phyloP scores from a whole-genome alignment of 805 yeast species.

The Cyberlindnera mrakii region DNA sequence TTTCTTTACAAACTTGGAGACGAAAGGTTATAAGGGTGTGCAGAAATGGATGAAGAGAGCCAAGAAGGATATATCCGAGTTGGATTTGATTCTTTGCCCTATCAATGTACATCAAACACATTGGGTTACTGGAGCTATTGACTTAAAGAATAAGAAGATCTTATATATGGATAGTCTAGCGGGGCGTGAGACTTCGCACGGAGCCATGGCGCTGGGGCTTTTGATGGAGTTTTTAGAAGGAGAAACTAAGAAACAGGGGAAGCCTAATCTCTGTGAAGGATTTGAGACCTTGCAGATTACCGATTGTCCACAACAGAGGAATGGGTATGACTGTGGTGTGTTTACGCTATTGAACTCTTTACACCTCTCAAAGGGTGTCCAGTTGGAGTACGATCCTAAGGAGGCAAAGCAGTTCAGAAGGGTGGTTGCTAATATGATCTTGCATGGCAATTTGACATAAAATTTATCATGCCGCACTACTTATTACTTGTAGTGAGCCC shows the following conservation, averaged over 20 bases:
- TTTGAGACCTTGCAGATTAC: slow-evolving; percentile 25
- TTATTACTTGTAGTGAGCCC: no score
- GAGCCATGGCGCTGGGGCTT: slow-evolving; percentile 34
- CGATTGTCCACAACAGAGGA: slow-evolving; percentile 76
- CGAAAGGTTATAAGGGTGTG: slow-evolving; percentile 76
- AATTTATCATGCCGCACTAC: no score
- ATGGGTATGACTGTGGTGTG: slow-evolving; percentile 94
- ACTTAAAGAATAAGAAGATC: slow-evolving; percentile 53
- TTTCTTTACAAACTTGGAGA: slow-evolving; percentile 67
- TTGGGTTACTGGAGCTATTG: slow-evolving; percentile 85
- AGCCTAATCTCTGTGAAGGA: slow-evolving; percentile 26
- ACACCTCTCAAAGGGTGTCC: slow-evolving; percentile 45
- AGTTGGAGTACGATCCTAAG: slow-evolving; percentile 50
- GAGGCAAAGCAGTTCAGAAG: slow-evolving; percentile 68
- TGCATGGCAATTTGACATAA: slow-evolving; percentile 2
- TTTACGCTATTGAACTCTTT: slow-evolving; percentile 78
- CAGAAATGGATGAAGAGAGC: slow-evolving; percentile 79
- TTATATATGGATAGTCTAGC: slow-evolving; percentile 74
- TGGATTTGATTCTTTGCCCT: slow-evolving; percentile 72
- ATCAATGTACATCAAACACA: slow-evolving; percentile 80
- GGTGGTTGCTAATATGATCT: slow-evolving; percentile 26
- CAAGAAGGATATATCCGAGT: slow-evolving; percentile 54
- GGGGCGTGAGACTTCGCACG: slow-evolving; percentile 31
- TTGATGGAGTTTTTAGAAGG: slow-evolving; percentile 57
- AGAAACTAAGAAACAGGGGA: slow-evolving; percentile 53